Conservation (phyloP, 2,329 filamentous ascomycete species). For the Calycina marina region DNA sequence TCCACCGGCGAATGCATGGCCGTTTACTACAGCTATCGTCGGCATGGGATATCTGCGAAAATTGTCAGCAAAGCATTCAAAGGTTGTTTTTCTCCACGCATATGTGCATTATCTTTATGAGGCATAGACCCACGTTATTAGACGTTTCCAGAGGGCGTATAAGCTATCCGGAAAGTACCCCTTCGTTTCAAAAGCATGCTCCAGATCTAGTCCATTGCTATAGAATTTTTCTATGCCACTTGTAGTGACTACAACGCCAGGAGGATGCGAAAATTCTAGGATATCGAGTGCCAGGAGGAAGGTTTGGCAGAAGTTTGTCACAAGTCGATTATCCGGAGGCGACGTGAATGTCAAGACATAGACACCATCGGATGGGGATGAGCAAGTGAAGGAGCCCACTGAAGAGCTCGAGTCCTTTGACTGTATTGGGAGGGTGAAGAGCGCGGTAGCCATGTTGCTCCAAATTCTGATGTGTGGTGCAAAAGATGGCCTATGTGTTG, state of each 20-base stretch:
- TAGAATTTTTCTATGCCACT: slow-evolving; percentile 67
- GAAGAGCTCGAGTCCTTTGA: slow-evolving; percentile 28
- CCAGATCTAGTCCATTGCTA: slow-evolving; percentile 68
- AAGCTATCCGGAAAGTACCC: slow-evolving; percentile 46
- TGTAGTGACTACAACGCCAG: slow-evolving; percentile 67
- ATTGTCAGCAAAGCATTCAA: slow-evolving; percentile 1
- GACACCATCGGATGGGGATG: slow-evolving; percentile 40
- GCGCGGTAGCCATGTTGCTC: slow-evolving; percentile 17
- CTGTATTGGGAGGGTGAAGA: slow-evolving; percentile 46
- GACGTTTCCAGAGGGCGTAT: slow-evolving; percentile 48
- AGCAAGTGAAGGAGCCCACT: slow-evolving; percentile 44
- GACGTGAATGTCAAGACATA: slow-evolving; percentile 62
- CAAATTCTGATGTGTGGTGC: too few species aligned
- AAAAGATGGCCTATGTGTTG: too few species aligned
- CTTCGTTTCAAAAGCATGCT: slow-evolving; percentile 43
- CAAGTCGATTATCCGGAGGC: slow-evolving; percentile 64
- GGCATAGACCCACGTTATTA: slow-evolving; percentile 35
- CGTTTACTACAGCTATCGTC: slow-evolving; percentile 64
- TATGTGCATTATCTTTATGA: background rate
- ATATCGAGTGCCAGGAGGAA: slow-evolving; percentile 61
- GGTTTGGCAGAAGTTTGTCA: slow-evolving; percentile 50
- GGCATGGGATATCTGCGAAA: slow-evolving; percentile 55
- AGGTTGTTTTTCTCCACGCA: too few species aligned
- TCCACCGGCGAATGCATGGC: slow-evolving; percentile 71
- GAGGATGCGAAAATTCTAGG: slow-evolving; percentile 45